Conservation (phyloP, 176 grass and related monocot species). For the Aegilops sharonensis region DNA sequence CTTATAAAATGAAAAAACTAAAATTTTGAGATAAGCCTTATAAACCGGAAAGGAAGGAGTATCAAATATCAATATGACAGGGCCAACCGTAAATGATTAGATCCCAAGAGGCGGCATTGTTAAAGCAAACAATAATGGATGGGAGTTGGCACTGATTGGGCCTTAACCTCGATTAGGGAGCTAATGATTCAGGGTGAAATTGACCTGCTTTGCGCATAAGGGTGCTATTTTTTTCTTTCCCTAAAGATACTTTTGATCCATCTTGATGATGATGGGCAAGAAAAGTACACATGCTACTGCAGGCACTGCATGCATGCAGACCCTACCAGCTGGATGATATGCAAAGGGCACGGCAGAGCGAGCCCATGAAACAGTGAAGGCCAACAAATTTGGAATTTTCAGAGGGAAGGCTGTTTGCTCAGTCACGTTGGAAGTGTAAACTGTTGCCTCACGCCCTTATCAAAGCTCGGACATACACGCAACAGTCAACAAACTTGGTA, state of each 20-base stretch:
- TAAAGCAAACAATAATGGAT: neutral
- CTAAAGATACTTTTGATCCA: slow-evolving; percentile 10
- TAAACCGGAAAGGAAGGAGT: too few relatives aligned
- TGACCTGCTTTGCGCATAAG: neutral
- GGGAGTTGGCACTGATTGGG: neutral
- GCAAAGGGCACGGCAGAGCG: slow-evolving; percentile 3
- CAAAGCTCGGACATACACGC: neutral
- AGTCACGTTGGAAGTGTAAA: neutral
- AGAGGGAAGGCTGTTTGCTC: neutral
- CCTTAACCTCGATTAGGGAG: neutral
- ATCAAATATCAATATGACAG: too few relatives aligned
- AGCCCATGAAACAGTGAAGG: neutral
- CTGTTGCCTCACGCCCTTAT: neutral
- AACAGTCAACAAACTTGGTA: too few relatives aligned
- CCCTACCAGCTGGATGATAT: neutral
- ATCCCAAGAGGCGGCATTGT: neutral
- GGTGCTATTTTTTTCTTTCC: neutral
- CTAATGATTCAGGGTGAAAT: neutral
- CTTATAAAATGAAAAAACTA: too few relatives aligned
- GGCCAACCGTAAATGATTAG: neutral
- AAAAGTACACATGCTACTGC: slow-evolving; percentile 17
- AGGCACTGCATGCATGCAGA: neutral
- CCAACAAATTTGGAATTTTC: neutral
- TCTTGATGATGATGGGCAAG: slow-evolving; percentile 9
- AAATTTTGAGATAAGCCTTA: too few relatives aligned